These are phyloP conservation scores for Pilatotrama ljubarskyi DNA, from an alignment of 768 basidiomycete genomes.

Conservation along the genomic window DNA sequence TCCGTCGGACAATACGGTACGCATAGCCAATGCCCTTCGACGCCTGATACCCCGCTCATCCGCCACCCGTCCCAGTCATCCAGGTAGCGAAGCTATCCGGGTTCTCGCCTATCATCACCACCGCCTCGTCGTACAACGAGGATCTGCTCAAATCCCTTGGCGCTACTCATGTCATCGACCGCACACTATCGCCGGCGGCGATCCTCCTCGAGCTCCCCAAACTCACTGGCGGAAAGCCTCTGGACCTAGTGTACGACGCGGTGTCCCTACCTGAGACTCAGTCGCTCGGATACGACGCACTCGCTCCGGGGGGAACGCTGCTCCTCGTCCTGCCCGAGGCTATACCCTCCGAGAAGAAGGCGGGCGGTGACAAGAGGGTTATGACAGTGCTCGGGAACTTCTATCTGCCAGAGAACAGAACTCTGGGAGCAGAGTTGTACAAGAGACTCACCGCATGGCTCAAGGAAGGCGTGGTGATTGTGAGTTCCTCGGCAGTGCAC, in stretches of 20 bases:
- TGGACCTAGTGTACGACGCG: conserved; percentile 29
- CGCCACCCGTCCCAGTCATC: not conserved
- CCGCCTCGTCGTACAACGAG: conserved; percentile 28
- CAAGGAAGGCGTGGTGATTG: conserved; percentile 20
- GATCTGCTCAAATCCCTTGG: conserved; percentile 22
- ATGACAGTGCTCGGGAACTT: conserved; percentile 17
- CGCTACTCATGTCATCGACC: conserved; percentile 32
- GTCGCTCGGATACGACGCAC: conserved; percentile 20
- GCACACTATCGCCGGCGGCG: conserved; percentile 10
- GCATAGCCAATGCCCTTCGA: conserved; percentile 1
- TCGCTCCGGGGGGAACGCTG: conserved; percentile 27
- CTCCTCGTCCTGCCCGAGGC: conserved; percentile 16
- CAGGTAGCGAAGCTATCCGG: conserved; percentile 19
- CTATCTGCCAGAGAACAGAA: conserved; percentile 4
- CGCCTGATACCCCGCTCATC: conserved; percentile 19
- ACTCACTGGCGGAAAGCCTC: conserved; percentile 23
- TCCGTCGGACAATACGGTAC: conserved; percentile 31
- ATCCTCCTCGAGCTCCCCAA: conserved; percentile 15
- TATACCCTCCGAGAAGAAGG: conserved; percentile 7
- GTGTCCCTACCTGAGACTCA: conserved; percentile 28
- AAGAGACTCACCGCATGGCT: conserved; percentile 18
- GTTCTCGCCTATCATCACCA: conserved; percentile 32
- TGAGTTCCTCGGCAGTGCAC: not conserved
- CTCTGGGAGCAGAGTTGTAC: conserved; percentile 16
- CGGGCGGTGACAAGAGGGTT: conserved; percentile 14